These are phyloP conservation scores for Monosporascus sp. DNA, from an alignment of 2,329 filamentous ascomycete species.

Conservation along the genomic window DNA sequence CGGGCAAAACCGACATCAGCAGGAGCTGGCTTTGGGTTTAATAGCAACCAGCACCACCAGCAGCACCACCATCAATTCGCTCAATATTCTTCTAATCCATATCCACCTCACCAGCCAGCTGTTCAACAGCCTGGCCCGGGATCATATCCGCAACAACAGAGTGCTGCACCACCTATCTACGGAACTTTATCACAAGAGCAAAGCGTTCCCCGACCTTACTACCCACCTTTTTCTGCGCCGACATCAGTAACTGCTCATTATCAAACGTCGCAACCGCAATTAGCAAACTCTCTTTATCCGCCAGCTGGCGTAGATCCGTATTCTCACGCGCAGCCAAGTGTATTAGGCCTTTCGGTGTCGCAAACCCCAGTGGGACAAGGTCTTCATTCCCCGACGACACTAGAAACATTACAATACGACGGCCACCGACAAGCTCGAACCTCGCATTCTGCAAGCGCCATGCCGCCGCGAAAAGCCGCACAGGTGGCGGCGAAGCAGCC, in stretches of 20 bases:
- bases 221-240: constrained; percentile 18
- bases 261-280: constrained; percentile 9
- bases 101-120: constrained; percentile 18
- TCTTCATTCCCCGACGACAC: not conserved
- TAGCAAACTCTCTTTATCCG: not conserved
- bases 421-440: constrained; percentile 15
- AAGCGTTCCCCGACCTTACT: constrained; percentile 14
- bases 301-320: not conserved
- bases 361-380: not conserved
- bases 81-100: constrained; percentile 6
- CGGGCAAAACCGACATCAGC: not conserved
- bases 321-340: not conserved
- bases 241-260: constrained; percentile 10
- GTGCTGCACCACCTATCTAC: not conserved
- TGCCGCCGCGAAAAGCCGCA: constrained; percentile 35
- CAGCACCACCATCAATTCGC: constrained; percentile 12
- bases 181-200: constrained; percentile 4
- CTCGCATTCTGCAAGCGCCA: constrained; percentile 18
- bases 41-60: constrained; percentile 14
- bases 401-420: constrained; percentile 16
- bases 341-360: constrained; percentile 7
- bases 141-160: constrained; percentile 7
- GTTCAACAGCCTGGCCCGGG: constrained; percentile 13
- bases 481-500: constrained; percentile 30
- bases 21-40: not conserved